Evolutionary conservation across 192 early-diverging fungal genomes (phyloP).

Genomic region (Umbelopsis vinacea): DNA sequence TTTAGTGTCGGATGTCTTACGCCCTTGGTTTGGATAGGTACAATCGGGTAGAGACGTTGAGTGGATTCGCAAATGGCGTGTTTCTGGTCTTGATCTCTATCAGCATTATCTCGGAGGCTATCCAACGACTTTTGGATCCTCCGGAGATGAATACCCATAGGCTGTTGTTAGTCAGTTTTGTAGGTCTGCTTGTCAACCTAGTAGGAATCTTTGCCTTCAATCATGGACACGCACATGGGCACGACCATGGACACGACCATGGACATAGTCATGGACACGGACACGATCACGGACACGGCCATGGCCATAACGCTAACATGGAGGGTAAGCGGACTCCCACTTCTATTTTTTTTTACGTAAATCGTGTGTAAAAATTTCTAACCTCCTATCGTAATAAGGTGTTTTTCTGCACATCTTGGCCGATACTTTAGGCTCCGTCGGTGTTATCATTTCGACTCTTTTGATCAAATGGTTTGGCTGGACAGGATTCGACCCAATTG

Average conservation of each 20-base stretch:
- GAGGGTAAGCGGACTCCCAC: slow-evolving; percentile 56
- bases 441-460: slow-evolving; percentile 93
- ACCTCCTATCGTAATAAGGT: slow-evolving; percentile 34
- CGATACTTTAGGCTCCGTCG: slow-evolving; percentile 93
- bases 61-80: slow-evolving; percentile 93
- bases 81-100: slow-evolving; percentile 88
- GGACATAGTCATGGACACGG: slow-evolving; percentile 64
- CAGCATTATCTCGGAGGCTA: slow-evolving; percentile 90
- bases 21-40: slow-evolving; percentile 58
- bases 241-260: slow-evolving; percentile 42
- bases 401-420: slow-evolving; percentile 95
- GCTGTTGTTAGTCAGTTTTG: slow-evolving; percentile 84
- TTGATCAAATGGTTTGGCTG: slow-evolving; percentile 90
- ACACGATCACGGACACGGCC: slow-evolving; percentile 52
- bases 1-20: background rate
- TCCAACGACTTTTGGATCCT: slow-evolving; percentile 85
- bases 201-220: slow-evolving; percentile 95
- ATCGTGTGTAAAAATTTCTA: background rate
- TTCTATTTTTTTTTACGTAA: slow-evolving; percentile 23
- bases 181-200: slow-evolving; percentile 91
- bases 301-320: slow-evolving; percentile 86
- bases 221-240: slow-evolving; percentile 73
- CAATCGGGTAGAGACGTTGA: slow-evolving; percentile 88
- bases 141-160: slow-evolving; percentile 86
- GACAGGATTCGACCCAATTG: slow-evolving; percentile 94